Base-by-base conservation (phyloP, 495 filamentous ascomycete genomes). In the Letharia columbiana region DNA sequence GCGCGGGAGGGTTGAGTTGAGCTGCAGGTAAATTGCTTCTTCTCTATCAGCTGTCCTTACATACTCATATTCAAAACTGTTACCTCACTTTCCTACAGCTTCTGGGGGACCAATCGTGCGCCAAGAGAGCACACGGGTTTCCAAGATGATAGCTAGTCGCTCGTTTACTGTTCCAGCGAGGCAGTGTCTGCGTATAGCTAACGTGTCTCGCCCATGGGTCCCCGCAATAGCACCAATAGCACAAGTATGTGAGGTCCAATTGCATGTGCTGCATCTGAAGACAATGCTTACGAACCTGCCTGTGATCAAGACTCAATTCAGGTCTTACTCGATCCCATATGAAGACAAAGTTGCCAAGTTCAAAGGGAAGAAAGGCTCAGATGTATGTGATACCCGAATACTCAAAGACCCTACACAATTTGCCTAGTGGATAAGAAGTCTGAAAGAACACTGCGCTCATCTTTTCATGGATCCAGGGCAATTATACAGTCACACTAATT, bases 401-500 rank as follows among this genome's bases (percentile, higher is more conserved):
- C 33, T 23, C 33, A 20, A 28, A 50, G 0, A 35, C 39, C 42
- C 31, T 45, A 18, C 23, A 37, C 23, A 5, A 11, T 11, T 41
- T 41, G 6, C n/a, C 11, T 40, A 13, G 33, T 13, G 13, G 20
- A 17, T 17, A 44, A 20, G 23, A n/a, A n/a, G 12, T 3, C 11
- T 39, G 13, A n/a, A 33, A n/a, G 13, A 54, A 18, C 11, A 35
- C 33, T 17, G 35, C 11, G 45, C 64, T 66, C 13, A 66, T 68
- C 61, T 33, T 58, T 39, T 44, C 23, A 10, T 54, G 35, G 52
- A 60, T 58, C 44, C 73, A 97, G 93, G 94, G 93, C 73, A 91
- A 91, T 77, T 98, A 89, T 84, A 90, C 88, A 54, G 93, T 98
- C 72, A 94, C 91, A 72, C 82, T 98, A 77, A 98, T 98, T 70